These are phyloP conservation scores for Phyllosticta citribraziliensis DNA, from an alignment of 2,329 filamentous ascomycete species.

Conservation along the genomic window DNA sequence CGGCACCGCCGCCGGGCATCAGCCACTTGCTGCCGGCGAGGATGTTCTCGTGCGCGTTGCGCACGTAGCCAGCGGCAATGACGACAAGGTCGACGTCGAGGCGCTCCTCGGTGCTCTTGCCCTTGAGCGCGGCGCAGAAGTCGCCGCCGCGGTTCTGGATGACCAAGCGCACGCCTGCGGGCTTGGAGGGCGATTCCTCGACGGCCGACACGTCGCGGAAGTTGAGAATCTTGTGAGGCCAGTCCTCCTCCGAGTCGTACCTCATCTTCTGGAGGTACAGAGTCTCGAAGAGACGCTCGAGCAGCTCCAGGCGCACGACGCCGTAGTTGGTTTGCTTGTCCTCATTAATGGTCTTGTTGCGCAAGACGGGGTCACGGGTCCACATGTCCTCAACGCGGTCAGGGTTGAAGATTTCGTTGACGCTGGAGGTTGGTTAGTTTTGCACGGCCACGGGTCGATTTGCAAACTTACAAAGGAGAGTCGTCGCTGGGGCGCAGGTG, in stretches of 20 bases:
- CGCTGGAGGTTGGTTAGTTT: constrained; percentile 42
- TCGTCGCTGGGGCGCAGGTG: constrained; percentile 88
- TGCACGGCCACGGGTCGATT: background rate
- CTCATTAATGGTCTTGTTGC: constrained; percentile 51
- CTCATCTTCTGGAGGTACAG: constrained; percentile 78
- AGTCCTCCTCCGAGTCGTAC: constrained; percentile 54
- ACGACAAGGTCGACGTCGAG: constrained; percentile 73
- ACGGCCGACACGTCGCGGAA: constrained; percentile 57
- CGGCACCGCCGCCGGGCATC: constrained; percentile 46
- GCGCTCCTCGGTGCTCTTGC: constrained; percentile 40
- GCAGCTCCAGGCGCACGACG: constrained; percentile 81
- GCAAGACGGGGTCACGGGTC: constrained; percentile 52
- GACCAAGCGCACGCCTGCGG: constrained; percentile 29
- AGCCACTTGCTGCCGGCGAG: constrained; percentile 55
- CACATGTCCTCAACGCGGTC: constrained; percentile 71
- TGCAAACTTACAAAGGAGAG: constrained; percentile 70
- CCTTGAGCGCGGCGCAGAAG: constrained; percentile 18
- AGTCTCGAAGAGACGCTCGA: constrained; percentile 78
- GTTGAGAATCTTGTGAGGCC: constrained; percentile 73
- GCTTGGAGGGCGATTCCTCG: constrained; percentile 35
- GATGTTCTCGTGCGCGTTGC: constrained; percentile 69
- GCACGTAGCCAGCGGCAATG: constrained; percentile 76
- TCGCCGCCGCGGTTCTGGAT: constrained; percentile 43
- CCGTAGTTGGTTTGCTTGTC: constrained; percentile 89
- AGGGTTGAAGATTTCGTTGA: constrained; percentile 95